Evolutionary conservation across 2,329 filamentous ascomycete species (phyloP), one percentile per base, ranked within the genome.

Genomic region (Myriangium duriaei): DNA sequence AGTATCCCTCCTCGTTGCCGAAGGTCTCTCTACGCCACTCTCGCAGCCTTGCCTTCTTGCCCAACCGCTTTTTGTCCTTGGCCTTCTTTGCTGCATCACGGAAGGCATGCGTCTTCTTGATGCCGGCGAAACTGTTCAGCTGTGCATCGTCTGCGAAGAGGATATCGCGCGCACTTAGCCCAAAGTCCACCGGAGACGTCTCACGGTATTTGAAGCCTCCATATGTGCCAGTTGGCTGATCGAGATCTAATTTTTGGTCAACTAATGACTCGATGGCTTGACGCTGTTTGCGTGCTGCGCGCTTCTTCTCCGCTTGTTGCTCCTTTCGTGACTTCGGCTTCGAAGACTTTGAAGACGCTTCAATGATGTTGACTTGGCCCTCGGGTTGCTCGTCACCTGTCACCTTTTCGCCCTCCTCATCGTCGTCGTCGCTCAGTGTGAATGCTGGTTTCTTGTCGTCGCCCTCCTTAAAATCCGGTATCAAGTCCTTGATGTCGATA

Each of bases 101-200:
- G 67, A 91, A 98, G 4, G 82, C 70, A 4, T 88, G 87, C 42
- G 95, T 73, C 64, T 95, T 96, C 71, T 98, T 98, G 52, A 98
- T 66, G 5, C 91, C 88, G 4, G 80, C 88, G 54, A 81, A 98
- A 47, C 87, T 71, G 59, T 98, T 98, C 47, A 98, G 74, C 38
- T 79, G 76, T 32, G 75, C 67, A 62, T 98, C 91, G 31, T 80
- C 81, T 1, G 87, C 84, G 47, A 93, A 85, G 21, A 98, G 72
- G 50, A 98, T 96, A 59, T 98, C 91, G 44, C 79, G 74, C 1
- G 87, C 69, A 0, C 84, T 93, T 53, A 98, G 76, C 42, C 91
- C 91, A 55, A 93, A 98, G 10, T 81, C 76, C 39, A 81, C 79
- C 1, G 91, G 88, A 1, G 84, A 92, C 2, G 88, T 94, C 56